These are phyloP conservation scores for Backusella psychrophila DNA, from an alignment of 192 early-diverging fungal species.

Conservation along the genomic window DNA sequence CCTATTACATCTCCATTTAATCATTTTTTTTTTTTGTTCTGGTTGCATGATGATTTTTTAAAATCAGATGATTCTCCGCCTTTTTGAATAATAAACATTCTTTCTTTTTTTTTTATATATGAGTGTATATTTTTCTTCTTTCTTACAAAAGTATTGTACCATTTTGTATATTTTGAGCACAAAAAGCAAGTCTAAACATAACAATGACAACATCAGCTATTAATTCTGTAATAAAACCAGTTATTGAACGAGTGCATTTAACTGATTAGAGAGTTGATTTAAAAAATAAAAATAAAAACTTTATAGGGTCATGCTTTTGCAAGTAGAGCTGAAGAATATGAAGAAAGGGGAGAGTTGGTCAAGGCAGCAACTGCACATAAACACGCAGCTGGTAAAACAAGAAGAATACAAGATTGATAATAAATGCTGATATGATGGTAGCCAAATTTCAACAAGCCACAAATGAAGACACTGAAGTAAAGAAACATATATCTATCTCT, in stretches of 20 bases:
- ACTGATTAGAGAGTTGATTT: background rate
- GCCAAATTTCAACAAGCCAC: slow-evolving; percentile 61
- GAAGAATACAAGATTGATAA: background rate
- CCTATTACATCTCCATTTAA: background rate
- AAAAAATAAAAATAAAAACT: background rate
- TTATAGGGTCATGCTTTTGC: slow-evolving; percentile 64
- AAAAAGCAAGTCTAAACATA: background rate
- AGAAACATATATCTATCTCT: background rate
- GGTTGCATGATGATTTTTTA: background rate
- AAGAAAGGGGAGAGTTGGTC: slow-evolving; percentile 48
- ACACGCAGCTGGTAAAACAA: slow-evolving; percentile 64
- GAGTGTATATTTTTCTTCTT: background rate
- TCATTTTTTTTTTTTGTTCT: background rate
- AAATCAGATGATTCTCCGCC: background rate
- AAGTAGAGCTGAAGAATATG: slow-evolving; percentile 57
- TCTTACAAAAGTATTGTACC: too few relatives aligned
- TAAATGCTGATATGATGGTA: slow-evolving; percentile 7
- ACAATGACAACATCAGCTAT: background rate
- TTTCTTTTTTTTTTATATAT: background rate
- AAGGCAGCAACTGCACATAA: slow-evolving; percentile 65
- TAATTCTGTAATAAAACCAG: background rate
- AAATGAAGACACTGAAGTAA: slow-evolving; percentile 56
- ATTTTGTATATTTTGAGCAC: background rate
- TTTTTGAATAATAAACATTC: background rate
- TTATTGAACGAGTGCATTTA: background rate